phyloP scores from a whole-genome alignment of 495 filamentous ascomycete species.

The Penicillium herquei region DNA sequence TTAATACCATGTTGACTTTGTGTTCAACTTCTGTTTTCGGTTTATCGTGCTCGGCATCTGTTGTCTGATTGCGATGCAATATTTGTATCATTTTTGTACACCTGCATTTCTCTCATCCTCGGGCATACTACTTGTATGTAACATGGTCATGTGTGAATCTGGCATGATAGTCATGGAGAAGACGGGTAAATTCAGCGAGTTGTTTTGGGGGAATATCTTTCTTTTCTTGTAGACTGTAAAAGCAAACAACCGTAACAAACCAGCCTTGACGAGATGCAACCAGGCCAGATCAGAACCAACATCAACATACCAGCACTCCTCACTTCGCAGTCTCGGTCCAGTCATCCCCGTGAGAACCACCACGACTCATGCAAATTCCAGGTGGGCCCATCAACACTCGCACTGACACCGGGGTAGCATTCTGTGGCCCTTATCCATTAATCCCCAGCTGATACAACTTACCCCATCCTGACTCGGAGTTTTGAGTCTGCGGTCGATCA shows the following conservation, averaged over 20 bases:
- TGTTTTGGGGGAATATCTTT: not conserved
- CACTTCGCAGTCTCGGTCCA: not conserved
- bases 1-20: not conserved
- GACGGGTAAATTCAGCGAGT: not conserved
- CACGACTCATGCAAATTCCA: not conserved
- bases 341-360: not conserved
- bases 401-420: slow-evolving; percentile 16
- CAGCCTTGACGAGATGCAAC: no score
- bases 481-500: not conserved
- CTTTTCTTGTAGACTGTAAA: not conserved
- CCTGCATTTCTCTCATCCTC: not conserved
- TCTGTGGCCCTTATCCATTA: not conserved
- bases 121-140: not conserved
- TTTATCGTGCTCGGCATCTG: not conserved
- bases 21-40: not conserved
- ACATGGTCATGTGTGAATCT: not conserved
- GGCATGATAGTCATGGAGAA: not conserved
- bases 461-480: slow-evolving; percentile 4
- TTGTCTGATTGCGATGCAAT: not conserved
- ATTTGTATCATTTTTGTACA: not conserved
- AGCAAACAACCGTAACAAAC: not conserved
- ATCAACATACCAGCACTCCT: not conserved
- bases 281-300: no score
- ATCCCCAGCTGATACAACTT: not conserved
- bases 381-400: slow-evolving; percentile 1